phyloP scores from a whole-genome alignment of 1,284 basidiomycete species.

The Porogramme epimiltina region DNA sequence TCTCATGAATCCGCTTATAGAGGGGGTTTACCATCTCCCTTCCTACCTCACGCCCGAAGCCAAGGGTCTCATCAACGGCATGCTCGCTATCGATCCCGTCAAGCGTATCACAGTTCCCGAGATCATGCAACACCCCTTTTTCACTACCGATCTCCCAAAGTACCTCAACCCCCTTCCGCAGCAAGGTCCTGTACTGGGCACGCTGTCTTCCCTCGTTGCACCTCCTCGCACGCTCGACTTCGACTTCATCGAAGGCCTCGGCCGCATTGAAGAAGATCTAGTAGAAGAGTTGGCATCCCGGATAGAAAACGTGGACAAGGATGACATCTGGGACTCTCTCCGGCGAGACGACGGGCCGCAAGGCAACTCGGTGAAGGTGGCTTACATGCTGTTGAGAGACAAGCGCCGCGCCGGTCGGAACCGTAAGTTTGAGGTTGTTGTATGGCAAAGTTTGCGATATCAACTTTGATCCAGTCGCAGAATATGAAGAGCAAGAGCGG shows the following conservation, averaged over 20 bases:
- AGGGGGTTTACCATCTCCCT: slow-evolving; percentile 86
- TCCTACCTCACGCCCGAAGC: slow-evolving; percentile 79
- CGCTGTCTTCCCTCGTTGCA: slow-evolving; percentile 67
- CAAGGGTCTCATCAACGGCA: slow-evolving; percentile 74
- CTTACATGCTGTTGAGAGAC: slow-evolving; percentile 92
- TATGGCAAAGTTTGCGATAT: background rate
- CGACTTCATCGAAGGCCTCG: slow-evolving; percentile 81
- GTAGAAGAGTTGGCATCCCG: slow-evolving; percentile 80
- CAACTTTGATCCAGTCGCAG: slow-evolving; percentile 55
- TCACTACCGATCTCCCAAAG: slow-evolving; percentile 80
- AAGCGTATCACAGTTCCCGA: slow-evolving; percentile 91
- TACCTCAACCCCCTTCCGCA: slow-evolving; percentile 87
- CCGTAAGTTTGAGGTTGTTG: slow-evolving; percentile 45
- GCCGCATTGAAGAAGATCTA: slow-evolving; percentile 87
- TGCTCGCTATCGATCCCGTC: slow-evolving; percentile 91
- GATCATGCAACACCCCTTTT: slow-evolving; percentile 89
- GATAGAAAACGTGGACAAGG: slow-evolving; percentile 78
- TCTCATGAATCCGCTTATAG: slow-evolving; percentile 39
- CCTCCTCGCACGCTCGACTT: slow-evolving; percentile 69
- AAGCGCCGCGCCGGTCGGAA: slow-evolving; percentile 87
- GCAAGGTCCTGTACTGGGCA: slow-evolving; percentile 76
- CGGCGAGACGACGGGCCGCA: slow-evolving; percentile 78
- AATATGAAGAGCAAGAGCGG: slow-evolving; percentile 79
- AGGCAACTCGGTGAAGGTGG: slow-evolving; percentile 96
- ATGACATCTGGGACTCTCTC: slow-evolving; percentile 86